Evolutionary conservation across 129 eudicot genomes (phyloP).

Genomic region (Flaveria robusta): DNA sequence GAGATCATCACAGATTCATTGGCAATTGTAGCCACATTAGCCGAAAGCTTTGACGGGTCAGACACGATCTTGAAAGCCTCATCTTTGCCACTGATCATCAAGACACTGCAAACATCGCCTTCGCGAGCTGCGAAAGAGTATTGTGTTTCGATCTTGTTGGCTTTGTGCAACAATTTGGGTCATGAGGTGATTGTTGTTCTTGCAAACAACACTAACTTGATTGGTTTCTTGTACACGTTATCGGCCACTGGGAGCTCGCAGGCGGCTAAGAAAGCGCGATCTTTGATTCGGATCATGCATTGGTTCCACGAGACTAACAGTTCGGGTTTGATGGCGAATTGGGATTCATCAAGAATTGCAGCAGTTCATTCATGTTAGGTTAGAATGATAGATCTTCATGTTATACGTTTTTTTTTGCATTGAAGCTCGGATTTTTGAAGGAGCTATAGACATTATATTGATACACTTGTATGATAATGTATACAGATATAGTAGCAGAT

Average conservation of each 20-base stretch:
- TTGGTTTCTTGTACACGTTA: constrained; percentile 52
- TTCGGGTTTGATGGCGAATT: constrained; percentile 38
- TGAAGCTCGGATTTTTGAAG: constrained; percentile 41
- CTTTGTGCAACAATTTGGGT: constrained; percentile 64
- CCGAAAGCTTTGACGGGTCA: constrained; percentile 69
- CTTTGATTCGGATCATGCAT: constrained; percentile 64
- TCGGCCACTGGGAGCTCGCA: constrained; percentile 49
- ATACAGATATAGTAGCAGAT: neutral
- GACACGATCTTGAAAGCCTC: constrained; percentile 43
- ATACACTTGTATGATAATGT: constrained; percentile 23
- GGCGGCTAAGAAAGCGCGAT: constrained; percentile 58
- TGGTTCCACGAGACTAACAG: constrained; percentile 59
- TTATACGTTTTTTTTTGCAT: constrained; percentile 17
- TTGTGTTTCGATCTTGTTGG: constrained; percentile 66
- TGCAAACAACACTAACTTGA: constrained; percentile 55
- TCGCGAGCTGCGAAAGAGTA: constrained; percentile 66
- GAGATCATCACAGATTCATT: constrained; percentile 68
- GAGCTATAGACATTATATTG: constrained; percentile 28
- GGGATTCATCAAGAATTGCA: constrained; percentile 49
- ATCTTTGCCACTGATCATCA: constrained; percentile 34
- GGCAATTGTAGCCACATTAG: constrained; percentile 64
- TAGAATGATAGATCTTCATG: constrained; percentile 28
- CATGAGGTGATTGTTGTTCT: constrained; percentile 52
- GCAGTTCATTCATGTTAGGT: constrained; percentile 54
- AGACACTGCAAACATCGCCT: constrained; percentile 35